phyloP scores from a whole-genome alignment of 495 filamentous ascomycete genomes.

The Tuber melanosporum region DNA sequence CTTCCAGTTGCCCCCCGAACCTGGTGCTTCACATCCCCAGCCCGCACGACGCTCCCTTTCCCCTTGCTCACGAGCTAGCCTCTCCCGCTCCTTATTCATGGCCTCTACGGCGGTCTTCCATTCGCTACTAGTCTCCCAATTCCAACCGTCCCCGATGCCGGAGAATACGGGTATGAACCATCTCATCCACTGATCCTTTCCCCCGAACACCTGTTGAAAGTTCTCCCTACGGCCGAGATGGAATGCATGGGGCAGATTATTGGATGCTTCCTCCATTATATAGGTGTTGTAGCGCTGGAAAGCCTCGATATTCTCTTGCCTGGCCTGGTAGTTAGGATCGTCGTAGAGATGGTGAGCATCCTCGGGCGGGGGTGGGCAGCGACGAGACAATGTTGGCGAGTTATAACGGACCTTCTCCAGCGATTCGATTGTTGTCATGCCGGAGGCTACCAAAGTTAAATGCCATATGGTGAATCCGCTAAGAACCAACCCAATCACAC shows the following conservation, averaged over 20 bases:
- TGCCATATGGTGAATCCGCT: constrained; percentile 91
- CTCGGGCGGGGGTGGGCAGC: constrained; percentile 43
- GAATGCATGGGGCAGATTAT: constrained; percentile 85
- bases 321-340: constrained; percentile 60
- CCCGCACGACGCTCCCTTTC: constrained; percentile 53
- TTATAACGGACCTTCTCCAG: constrained; percentile 86
- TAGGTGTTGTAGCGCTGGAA: constrained; percentile 74
- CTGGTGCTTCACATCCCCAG: constrained; percentile 46
- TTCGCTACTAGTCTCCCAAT: constrained; percentile 72
- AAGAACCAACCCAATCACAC: constrained; percentile 84
- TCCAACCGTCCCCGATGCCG: constrained; percentile 88
- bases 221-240: constrained; percentile 77
- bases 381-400: constrained; percentile 33
- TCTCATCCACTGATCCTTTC: constrained; percentile 50
- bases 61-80: constrained; percentile 46
- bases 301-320: constrained; percentile 60
- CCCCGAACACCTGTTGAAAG: constrained; percentile 75
- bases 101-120: constrained; percentile 63
- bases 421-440: constrained; percentile 89
- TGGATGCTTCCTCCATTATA: constrained; percentile 76
- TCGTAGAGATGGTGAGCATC: constrained; percentile 51
- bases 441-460: constrained; percentile 66
- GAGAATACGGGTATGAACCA: constrained; percentile 80
- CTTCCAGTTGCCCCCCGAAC: constrained; percentile 21
- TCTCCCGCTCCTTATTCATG: constrained; percentile 53